Evolutionary conservation across 192 early-diverging fungal genomes (phyloP), one percentile per base, ranked within the genome.

Genomic region (Backusella mclennaniae): DNA sequence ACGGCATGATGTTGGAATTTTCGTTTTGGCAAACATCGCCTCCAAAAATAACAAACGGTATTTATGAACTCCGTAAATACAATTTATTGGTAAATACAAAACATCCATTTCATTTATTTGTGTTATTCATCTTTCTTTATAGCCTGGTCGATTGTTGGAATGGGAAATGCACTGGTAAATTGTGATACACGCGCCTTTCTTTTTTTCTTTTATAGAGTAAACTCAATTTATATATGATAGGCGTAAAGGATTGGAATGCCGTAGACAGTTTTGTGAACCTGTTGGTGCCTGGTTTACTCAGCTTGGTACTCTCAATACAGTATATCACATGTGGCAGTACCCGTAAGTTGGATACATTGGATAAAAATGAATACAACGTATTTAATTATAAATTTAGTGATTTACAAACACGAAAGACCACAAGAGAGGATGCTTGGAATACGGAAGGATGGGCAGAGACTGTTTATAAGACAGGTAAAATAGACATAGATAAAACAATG

Each of bases 201-300:
- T 31, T 46, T n/a, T 73, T 33, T 33, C 2, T 33, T 33, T 33
- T 33, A 33, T 3, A 33, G 33, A 33, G 33, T 75, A 35, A 12
- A 44, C 12, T 59, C 23, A 21, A 29, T 0, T 0, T 29, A 2
- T 33, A 33, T 39, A 56, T 11, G 6, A 52, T 71, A 89, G 90
- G 96, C 87, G 91, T 21, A 86, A 91, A 44, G 97, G 97, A 69
- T 85, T 98, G 23, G 95, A 97, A 71, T 96, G 94, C 74, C 87
- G 97, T 38, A 85, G 89, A 53, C 90, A 95, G 79, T 93, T 94
- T 78, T 95, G 95, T 79, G 92, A 94, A 76, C 97, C 96, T 39
- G 92, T 98, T 73, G 97, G 97, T 11, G 97, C 97, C 8, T 98
- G 97, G 97, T 98, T 98, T 83, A 93, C 90, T 46, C 97, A 98